Percentiles rank a stretch among this genome's conserved stretches.
Evolutionary conservation across 2,329 filamentous ascomycete species (phyloP).

Genomic region (Diplocarpon mali): DNA sequence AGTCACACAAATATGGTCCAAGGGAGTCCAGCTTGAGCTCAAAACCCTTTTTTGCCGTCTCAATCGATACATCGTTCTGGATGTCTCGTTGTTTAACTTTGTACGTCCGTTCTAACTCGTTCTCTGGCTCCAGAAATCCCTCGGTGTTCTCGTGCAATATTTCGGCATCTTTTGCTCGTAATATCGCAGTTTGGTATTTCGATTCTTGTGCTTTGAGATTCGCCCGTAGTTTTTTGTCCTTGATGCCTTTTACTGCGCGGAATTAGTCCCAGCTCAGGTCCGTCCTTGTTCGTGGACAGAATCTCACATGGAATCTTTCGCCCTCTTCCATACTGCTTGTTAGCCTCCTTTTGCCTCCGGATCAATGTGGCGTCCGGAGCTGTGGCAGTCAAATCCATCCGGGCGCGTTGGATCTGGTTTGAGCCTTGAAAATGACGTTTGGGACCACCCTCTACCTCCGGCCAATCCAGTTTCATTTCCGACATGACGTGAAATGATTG

Average conservation of each 20-base stretch:
- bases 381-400: constrained; percentile 36
- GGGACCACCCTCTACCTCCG: constrained; percentile 3
- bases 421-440: constrained; percentile 38
- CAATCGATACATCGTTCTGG: constrained; percentile 57
- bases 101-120: constrained; percentile 82
- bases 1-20: constrained; percentile 82
- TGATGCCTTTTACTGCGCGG: constrained; percentile 42
- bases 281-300: too few relatives aligned
- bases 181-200: constrained; percentile 69
- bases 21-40: constrained; percentile 73
- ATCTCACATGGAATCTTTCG: constrained; percentile 48
- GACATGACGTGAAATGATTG: not conserved
- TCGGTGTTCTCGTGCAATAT: constrained; percentile 79
- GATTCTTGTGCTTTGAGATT: constrained; percentile 69
- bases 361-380: constrained; percentile 22
- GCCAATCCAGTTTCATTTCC: constrained; percentile 15
- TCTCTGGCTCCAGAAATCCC: constrained; percentile 82
- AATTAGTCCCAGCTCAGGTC: not conserved
- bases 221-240: constrained; percentile 80
- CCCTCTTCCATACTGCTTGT: constrained; percentile 76
- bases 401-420: constrained; percentile 36
- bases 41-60: constrained; percentile 86
- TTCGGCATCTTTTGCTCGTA: constrained; percentile 89
- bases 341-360: constrained; percentile 48
- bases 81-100: constrained; percentile 88